Evolutionary conservation across 352 stramenopile species (phyloP).

Genomic region (Globisporangium paroecandrum): DNA sequence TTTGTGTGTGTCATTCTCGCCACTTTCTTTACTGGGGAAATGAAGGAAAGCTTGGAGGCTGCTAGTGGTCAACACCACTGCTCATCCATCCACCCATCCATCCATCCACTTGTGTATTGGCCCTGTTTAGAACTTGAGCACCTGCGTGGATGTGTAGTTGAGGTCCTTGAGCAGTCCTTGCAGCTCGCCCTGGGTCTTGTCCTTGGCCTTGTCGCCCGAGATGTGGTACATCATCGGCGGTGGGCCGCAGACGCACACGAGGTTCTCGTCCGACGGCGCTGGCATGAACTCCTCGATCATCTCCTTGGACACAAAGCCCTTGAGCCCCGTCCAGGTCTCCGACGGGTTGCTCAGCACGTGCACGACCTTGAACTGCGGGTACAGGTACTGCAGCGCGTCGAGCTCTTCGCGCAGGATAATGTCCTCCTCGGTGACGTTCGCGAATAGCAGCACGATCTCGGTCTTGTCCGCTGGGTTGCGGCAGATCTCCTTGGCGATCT

Average conservation of each 20-base stretch:
- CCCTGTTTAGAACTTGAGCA: constrained; percentile 78
- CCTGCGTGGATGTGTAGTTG: constrained; percentile 71
- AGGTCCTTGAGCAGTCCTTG: constrained; percentile 83
- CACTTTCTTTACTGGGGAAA: not conserved
- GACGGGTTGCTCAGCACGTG: constrained; percentile 73
- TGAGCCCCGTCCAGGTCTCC: constrained; percentile 59
- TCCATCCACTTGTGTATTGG: not conserved
- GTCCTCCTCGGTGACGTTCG: constrained; percentile 82
- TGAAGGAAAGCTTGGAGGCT: not conserved
- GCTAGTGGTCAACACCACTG: not conserved
- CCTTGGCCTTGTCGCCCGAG: constrained; percentile 83
- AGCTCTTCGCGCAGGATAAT: constrained; percentile 89
- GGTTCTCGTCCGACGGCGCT: constrained; percentile 62
- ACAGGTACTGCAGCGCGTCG: constrained; percentile 75
- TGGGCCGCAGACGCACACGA: constrained; percentile 88
- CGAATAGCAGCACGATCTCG: constrained; percentile 82
- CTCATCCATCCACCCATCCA: not conserved
- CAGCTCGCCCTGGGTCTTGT: constrained; percentile 82
- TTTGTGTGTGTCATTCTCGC: constrained; percentile 1
- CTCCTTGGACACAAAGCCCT: constrained; percentile 77
- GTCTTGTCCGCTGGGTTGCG: constrained; percentile 81
- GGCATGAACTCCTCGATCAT: constrained; percentile 86
- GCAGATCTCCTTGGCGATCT: constrained; percentile 83
- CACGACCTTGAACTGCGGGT: constrained; percentile 75
- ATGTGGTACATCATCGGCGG: constrained; percentile 89